phyloP scores from a whole-genome alignment of 768 basidiomycete species.

The Dacryopinax spathularia region DNA sequence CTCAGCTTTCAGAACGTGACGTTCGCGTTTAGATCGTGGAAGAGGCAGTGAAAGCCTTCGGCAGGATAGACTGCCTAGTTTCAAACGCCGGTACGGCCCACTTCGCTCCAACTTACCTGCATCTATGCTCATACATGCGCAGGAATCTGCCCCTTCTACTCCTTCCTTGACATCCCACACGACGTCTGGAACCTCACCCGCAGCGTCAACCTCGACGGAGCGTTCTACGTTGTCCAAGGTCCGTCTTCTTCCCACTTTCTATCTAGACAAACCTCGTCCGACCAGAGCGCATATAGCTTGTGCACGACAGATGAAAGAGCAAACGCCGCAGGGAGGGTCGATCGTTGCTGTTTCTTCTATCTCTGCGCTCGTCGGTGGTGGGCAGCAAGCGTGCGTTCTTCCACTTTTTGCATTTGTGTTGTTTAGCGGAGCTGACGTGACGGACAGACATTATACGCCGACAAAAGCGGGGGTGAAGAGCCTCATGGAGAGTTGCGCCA shows the following conservation, averaged over 20 bases:
- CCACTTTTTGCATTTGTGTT: neutral
- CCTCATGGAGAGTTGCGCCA: conserved; percentile 66
- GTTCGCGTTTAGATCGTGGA: conserved; percentile 40
- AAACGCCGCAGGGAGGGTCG: conserved; percentile 53
- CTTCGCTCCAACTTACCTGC: neutral
- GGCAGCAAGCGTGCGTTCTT: conserved; percentile 40
- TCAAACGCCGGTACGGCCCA: neutral
- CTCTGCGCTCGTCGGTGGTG: conserved; percentile 64
- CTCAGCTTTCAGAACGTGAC: neutral
- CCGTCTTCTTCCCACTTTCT: neutral
- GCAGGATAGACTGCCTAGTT: conserved; percentile 42
- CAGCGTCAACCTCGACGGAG: conserved; percentile 60
- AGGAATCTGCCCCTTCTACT: conserved; percentile 64
- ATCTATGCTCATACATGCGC: conserved; percentile 33
- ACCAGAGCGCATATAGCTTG: conserved; percentile 33
- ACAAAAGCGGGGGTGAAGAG: conserved; percentile 68
- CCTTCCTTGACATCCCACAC: conserved; percentile 56
- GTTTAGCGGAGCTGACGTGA: neutral
- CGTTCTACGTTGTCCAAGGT: conserved; percentile 59
- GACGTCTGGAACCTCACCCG: conserved; percentile 50
- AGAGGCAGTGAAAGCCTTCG: conserved; percentile 43
- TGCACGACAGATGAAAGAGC: conserved; percentile 58
- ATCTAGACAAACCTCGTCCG: neutral
- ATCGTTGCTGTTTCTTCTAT: conserved; percentile 70
- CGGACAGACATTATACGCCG: conserved; percentile 52